phyloP scores from a whole-genome alignment of 441 rosid species.

The Mallotus japonicus region DNA sequence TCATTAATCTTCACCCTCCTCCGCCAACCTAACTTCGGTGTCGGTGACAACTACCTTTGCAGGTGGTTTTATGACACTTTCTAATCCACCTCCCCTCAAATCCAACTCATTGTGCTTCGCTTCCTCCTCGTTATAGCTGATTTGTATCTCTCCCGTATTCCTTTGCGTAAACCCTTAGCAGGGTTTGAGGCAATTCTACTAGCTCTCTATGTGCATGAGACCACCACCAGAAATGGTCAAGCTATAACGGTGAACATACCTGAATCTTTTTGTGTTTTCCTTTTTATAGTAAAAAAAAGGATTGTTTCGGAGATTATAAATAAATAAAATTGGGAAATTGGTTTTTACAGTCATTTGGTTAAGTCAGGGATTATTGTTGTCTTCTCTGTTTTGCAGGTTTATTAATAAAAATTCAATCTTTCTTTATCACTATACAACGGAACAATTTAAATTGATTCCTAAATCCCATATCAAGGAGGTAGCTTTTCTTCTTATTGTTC shows the following conservation, averaged over 20 bases:
- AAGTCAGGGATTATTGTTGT: background rate
- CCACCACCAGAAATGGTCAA: conserved; percentile 58
- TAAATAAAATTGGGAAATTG: background rate
- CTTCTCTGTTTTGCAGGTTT: background rate
- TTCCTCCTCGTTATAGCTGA: conserved; percentile 67
- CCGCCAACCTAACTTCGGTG: conserved; percentile 61
- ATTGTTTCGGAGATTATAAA: background rate
- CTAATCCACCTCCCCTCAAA: conserved; percentile 53
- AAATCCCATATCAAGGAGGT: conserved; percentile 63
- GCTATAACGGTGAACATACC: conserved; percentile 65
- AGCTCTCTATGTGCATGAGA: conserved; percentile 78
- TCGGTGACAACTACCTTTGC: conserved; percentile 78
- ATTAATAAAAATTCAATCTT: background rate
- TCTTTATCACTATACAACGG: conserved; percentile 33
- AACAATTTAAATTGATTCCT: conserved; percentile 36
- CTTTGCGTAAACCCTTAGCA: conserved; percentile 59
- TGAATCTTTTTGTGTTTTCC: conserved; percentile 23
- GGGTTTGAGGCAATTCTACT: conserved; percentile 84
- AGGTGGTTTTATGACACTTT: conserved; percentile 94
- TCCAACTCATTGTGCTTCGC: conserved; percentile 75
- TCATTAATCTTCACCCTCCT: conserved; percentile 63
- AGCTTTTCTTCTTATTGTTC: conserved; percentile 19
- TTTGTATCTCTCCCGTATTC: conserved; percentile 70
- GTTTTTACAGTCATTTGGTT: background rate
- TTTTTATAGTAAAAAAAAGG: background rate